Percentiles rank a stretch among this genome's conserved stretches.
Evolutionary conservation across 305 asterid genomes (phyloP).

Genomic region (Fraxinus xanthoxyloides): DNA sequence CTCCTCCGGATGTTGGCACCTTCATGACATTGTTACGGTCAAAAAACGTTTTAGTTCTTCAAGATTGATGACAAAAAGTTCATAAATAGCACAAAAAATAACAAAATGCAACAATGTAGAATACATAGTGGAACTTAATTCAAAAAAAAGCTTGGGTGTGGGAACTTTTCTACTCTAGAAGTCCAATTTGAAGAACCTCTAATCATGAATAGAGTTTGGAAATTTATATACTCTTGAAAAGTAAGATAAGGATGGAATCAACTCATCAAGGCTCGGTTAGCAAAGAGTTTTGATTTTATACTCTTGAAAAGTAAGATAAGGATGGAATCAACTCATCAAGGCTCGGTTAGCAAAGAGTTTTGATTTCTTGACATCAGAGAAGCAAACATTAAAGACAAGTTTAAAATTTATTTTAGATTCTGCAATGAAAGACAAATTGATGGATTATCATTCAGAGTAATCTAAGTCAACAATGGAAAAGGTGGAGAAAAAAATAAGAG

Average conservation of each 20-base stretch:
- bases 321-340: neutral
- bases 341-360: neutral
- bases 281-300: neutral
- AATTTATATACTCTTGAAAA: neutral
- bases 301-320: neutral
- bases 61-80: neutral
- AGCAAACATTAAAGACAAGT: neutral
- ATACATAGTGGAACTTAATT: neutral
- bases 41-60: neutral
- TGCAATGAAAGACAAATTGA: neutral
- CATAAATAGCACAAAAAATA: neutral
- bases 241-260: neutral
- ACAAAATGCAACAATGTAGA: neutral
- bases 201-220: neutral
- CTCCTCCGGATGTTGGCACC: conserved; percentile 75
- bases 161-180: neutral
- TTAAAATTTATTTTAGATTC: neutral
- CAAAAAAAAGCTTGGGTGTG: neutral
- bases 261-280: neutral
- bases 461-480: neutral
- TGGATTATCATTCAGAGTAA: neutral
- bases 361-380: neutral
- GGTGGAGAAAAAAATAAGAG: neutral
- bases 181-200: neutral
- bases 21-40: conserved; percentile 14